Base-by-base conservation (phyloP, 208 protist species). In the Acanthamoeba divionensis region DNA sequence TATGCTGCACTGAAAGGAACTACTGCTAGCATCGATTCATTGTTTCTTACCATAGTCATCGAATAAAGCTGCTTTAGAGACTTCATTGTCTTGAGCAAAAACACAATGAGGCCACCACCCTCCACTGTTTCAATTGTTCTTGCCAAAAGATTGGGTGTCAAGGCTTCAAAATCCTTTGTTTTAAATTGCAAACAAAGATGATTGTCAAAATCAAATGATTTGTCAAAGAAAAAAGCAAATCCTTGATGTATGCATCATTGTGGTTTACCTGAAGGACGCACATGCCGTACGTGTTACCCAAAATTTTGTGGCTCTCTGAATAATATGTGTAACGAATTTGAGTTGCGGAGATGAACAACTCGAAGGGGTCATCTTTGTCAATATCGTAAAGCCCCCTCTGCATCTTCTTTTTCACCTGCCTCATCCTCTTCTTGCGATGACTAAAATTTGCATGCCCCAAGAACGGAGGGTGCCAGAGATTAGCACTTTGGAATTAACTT, bases 221-320 rank as follows among this genome's bases (percentile, higher is more conserved):
- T 44, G 63, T 36, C 10, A 8, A 18, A 4, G 3, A 69, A 90
- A 86, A 54, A 48, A 10, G 21, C 54, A 26, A 90, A 38, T 47
- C 67, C 15, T 18, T 33, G 24, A 31, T 52, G 6, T 10, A 13
- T 21, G 8, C n/a, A 73, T 4, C 33, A 31, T 9, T 26, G n/a
- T 15, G 6, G 6, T 8, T 12, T 55, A 93, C 93, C 90, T 96
- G 96, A 52, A 98, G 90, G 13, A 99, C 97, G 13, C 97, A 98
- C 97, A 99, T 99, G 77, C 98, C 98, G 92, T 98, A 99, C 0
- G 99, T 99, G 86, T 99, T 97, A 89, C 99, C 99, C 4, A 99
- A 95, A 54, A 99, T 97, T 91, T 98, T 99, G 91, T 99, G 97
- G 41, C 98, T 98, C 86, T 99, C 99, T 29, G 95, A 96, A 95